These are phyloP conservation scores for Euphorbia celastroides DNA, from an alignment of 441 rosid species.

Conservation along the genomic window DNA sequence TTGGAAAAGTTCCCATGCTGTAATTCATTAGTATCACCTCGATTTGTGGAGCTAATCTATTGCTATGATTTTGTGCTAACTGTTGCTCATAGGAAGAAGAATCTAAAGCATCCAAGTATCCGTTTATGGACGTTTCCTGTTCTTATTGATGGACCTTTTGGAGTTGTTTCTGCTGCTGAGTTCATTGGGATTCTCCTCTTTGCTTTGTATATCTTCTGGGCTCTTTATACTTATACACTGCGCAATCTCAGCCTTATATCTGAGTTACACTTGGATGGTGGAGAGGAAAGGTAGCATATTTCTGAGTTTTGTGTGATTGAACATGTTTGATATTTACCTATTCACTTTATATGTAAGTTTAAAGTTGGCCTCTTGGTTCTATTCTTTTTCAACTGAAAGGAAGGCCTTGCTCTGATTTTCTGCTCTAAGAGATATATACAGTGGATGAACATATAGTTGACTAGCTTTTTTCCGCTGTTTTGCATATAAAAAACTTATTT, in stretches of 20 bases:
- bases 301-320: not conserved
- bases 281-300: constrained; percentile 32
- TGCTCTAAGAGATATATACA: not conserved
- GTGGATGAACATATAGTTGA: not conserved
- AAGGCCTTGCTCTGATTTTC: not conserved
- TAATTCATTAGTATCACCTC: too few species aligned
- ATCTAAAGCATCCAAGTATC: constrained; percentile 42
- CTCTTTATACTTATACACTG: constrained; percentile 52
- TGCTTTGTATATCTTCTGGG: constrained; percentile 60
- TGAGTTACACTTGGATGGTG: constrained; percentile 26
- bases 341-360: not conserved
- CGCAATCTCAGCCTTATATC: constrained; percentile 44
- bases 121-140: constrained; percentile 87
- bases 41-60: not conserved
- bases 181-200: constrained; percentile 66
- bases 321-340: not conserved
- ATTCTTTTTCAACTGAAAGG: not conserved
- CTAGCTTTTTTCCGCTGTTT: not conserved
- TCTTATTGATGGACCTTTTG: constrained; percentile 87
- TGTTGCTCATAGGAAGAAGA: constrained; percentile 40
- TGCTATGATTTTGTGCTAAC: not conserved
- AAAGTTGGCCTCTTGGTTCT: not conserved
- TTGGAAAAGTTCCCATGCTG: not conserved
- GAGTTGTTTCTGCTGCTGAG: constrained; percentile 92
- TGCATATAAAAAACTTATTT: not conserved